These are phyloP conservation scores for Thymus mandschuricus DNA, from an alignment of 257 asterid genomes.

Conservation along the genomic window DNA sequence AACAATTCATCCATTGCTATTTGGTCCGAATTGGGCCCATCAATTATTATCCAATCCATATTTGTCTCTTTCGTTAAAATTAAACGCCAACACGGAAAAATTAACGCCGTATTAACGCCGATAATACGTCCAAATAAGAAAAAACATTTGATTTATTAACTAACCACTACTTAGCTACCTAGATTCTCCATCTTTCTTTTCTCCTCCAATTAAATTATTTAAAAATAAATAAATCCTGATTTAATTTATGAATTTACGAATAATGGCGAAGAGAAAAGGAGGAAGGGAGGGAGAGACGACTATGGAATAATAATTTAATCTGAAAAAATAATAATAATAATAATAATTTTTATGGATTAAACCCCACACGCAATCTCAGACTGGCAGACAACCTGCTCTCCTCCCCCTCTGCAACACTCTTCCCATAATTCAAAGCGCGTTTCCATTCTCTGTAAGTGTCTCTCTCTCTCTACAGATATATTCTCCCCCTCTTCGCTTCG, in stretches of 20 bases:
- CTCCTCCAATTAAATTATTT: too few relatives aligned
- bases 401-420: slow-evolving; percentile 45
- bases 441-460: slow-evolving; percentile 39
- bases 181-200: neutral
- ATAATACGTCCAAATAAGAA: neutral
- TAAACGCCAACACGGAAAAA: too few relatives aligned
- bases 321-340: neutral
- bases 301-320: slow-evolving; percentile 23
- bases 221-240: too few relatives aligned
- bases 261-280: too few relatives aligned
- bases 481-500: neutral
- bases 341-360: slow-evolving; percentile 19
- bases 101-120: neutral
- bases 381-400: slow-evolving; percentile 43
- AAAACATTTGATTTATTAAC: neutral
- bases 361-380: slow-evolving; percentile 46
- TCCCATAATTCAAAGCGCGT: slow-evolving; percentile 49
- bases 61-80: too few relatives aligned
- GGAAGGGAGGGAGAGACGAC: slow-evolving; percentile 1
- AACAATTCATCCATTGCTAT: too few relatives aligned
- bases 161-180: neutral
- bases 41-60: neutral
- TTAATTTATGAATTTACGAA: too few relatives aligned
- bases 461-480: slow-evolving; percentile 22
- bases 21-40: too few relatives aligned